phyloP scores from a whole-genome alignment of 148 eudicot species.

The Camellia lanceoleosa region DNA sequence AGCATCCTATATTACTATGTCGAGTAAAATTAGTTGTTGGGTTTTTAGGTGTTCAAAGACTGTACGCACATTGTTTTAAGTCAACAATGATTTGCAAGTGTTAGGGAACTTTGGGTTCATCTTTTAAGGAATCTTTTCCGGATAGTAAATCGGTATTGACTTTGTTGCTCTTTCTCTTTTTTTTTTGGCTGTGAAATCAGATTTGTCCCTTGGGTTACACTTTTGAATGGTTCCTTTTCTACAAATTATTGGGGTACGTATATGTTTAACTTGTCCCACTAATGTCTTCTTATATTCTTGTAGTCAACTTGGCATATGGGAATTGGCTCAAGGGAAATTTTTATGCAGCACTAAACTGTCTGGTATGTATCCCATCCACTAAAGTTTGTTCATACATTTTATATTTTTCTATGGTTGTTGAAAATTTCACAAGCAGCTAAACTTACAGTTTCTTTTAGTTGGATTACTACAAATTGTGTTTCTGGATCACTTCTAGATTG shows the following conservation, averaged over 20 bases:
- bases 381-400: not conserved
- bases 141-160: not conserved
- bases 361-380: conserved; percentile 51
- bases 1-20: not conserved
- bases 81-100: not conserved
- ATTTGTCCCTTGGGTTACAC: not conserved
- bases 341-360: conserved; percentile 62
- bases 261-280: conserved; percentile 15
- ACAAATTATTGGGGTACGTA: not conserved
- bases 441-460: not conserved
- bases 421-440: conserved; percentile 2
- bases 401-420: not conserved
- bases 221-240: conserved; percentile 10
- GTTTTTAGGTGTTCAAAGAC: not conserved
- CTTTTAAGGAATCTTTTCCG: not conserved
- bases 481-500: not conserved
- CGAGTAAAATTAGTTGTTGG: not conserved
- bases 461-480: not conserved
- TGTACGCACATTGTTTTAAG: not conserved
- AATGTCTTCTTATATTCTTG: conserved; percentile 26
- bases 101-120: not conserved
- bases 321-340: conserved; percentile 68
- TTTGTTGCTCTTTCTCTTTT: no score
- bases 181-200: not conserved
- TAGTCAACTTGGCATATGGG: conserved; percentile 98